phyloP scores from a whole-genome alignment of 345 rosid species.

The Linum lewisii region DNA sequence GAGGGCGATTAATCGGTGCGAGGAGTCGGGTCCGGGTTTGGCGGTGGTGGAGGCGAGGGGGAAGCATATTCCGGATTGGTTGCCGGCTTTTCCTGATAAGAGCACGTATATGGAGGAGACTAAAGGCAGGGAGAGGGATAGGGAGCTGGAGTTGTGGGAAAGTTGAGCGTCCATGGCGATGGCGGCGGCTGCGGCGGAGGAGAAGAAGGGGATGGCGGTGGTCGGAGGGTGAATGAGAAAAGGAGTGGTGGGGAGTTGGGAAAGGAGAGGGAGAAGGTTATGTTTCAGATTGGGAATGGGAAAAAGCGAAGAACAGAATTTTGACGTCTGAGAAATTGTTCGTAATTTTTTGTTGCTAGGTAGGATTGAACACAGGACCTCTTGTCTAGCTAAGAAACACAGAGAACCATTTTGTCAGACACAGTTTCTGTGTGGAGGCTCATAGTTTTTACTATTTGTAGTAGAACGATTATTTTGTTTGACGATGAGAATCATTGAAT shows the following conservation, averaged over 20 bases:
- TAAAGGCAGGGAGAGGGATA: background rate
- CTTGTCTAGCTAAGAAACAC: background rate
- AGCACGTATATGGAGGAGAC: conserved; percentile 1
- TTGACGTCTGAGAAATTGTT: background rate
- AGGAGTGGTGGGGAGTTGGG: conserved; percentile 14
- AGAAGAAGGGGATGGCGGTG: background rate
- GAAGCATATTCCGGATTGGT: conserved; percentile 29
- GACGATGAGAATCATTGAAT: no score
- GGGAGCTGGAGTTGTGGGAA: conserved; percentile 21
- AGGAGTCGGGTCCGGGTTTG: background rate
- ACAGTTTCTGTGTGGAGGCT: no score
- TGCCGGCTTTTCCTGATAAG: conserved; percentile 29
- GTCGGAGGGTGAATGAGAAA: background rate
- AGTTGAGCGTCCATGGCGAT: conserved; percentile 3
- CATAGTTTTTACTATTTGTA: no score
- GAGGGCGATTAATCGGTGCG: background rate
- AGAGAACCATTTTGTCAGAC: no score
- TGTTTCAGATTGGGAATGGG: conserved; percentile 15
- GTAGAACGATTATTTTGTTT: no score
- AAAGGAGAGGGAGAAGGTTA: conserved; percentile 13
- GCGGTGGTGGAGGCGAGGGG: background rate
- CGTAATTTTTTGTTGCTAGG: background rate
- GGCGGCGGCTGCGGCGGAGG: conserved; percentile 1
- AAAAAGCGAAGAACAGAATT: background rate
- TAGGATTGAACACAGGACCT: background rate